Evolutionary conservation across 805 yeast genomes (phyloP).

Genomic region (Candida namnaoensis): DNA sequence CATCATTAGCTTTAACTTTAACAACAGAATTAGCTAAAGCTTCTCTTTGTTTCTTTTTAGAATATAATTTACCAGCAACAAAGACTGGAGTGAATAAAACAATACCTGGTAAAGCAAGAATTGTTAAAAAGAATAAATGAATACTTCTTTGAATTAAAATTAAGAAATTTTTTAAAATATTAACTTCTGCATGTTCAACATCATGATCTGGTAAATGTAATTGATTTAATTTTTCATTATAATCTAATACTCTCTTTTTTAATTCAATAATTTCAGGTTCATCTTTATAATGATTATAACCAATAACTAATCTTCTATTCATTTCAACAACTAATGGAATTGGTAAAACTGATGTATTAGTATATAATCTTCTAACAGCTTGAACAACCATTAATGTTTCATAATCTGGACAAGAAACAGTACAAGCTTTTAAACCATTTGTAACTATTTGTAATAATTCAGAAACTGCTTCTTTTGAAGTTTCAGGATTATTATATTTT

Average conservation of each 20-base stretch:
- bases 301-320: constrained; percentile 79
- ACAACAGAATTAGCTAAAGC: constrained; percentile 87
- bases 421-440: constrained; percentile 71
- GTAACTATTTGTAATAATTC: constrained; percentile 64
- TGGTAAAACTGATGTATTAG: constrained; percentile 68
- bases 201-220: constrained; percentile 49
- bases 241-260: constrained; percentile 53
- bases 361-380: constrained; percentile 84
- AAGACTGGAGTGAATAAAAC: constrained; percentile 85
- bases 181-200: constrained; percentile 44
- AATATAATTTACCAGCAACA: constrained; percentile 63
- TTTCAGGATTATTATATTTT: constrained; percentile 54
- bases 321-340: constrained; percentile 81
- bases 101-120: constrained; percentile 82
- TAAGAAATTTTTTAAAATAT: constrained; percentile 38
- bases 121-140: constrained; percentile 45
- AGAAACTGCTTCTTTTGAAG: constrained; percentile 64
- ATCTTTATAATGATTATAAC: constrained; percentile 66
- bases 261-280: constrained; percentile 59
- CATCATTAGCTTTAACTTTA: constrained; percentile 87
- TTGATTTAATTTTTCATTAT: constrained; percentile 56
- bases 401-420: constrained; percentile 82
- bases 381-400: constrained; percentile 86
- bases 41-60: constrained; percentile 59
- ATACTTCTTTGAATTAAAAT: constrained; percentile 49